A percentile compares a stretch with the other conserved stretches of the same genome.
These are phyloP conservation scores for Punctularia strigosozonata DNA, from an alignment of 768 basidiomycete genomes.

Conservation along the genomic window DNA sequence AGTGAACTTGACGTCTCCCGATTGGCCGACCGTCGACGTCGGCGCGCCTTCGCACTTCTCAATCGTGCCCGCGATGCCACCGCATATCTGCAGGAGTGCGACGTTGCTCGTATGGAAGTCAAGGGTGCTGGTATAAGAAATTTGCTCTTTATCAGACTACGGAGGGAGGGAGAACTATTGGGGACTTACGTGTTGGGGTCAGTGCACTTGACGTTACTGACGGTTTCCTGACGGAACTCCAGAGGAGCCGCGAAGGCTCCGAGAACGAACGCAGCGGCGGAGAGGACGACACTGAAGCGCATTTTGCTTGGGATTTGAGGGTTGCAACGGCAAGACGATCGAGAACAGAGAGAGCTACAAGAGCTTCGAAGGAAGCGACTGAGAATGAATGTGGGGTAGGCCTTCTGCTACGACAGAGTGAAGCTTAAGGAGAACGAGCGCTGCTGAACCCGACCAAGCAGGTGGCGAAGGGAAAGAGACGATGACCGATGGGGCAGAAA, in stretches of 20 bases:
- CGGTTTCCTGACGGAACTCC: neutral
- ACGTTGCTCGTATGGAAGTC: conserved; percentile 17
- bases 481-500: too few relatives aligned
- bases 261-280: neutral
- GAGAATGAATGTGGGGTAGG: neutral
- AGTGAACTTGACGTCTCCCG: conserved; percentile 13
- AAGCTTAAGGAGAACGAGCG: too few relatives aligned
- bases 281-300: neutral
- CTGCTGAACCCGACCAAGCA: too few relatives aligned
- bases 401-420: too few relatives aligned
- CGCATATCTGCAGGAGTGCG: conserved; percentile 17
- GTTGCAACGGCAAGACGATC: too few relatives aligned
- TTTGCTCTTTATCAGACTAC: neutral
- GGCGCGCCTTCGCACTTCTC: conserved; percentile 16
- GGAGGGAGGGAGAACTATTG: neutral
- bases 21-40: conserved; percentile 12
- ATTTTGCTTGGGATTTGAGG: neutral
- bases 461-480: too few relatives aligned
- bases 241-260: neutral
- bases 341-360: neutral
- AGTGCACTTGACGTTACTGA: conserved; percentile 13
- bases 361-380: neutral
- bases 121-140: conserved; percentile 8
- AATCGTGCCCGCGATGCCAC: conserved; percentile 17
- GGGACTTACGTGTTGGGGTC: conserved; percentile 6